These are phyloP conservation scores for Pythium dissimile DNA, from an alignment of 352 stramenopile genomes.

Conservation along the genomic window DNA sequence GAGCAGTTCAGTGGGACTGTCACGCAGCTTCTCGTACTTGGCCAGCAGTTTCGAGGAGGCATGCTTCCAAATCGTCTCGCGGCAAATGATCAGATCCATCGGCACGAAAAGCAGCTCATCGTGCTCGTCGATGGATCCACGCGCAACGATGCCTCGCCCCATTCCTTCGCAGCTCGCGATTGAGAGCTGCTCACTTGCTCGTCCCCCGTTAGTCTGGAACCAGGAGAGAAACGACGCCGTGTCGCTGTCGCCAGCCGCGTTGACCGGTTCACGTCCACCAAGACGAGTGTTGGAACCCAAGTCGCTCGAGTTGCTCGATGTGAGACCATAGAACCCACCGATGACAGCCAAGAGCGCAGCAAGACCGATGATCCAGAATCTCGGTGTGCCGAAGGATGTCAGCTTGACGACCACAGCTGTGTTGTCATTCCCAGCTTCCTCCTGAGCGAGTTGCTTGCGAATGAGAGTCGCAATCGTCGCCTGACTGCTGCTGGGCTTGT, in stretches of 20 bases:
- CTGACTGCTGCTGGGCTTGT: not conserved
- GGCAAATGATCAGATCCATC: slow-evolving; percentile 19
- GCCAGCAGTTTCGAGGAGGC: slow-evolving; percentile 17
- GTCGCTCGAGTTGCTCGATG: no score
- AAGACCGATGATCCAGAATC: no score
- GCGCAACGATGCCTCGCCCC: slow-evolving; percentile 16
- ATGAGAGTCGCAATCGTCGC: not conserved
- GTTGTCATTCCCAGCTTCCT: not conserved
- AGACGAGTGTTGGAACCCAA: not conserved
- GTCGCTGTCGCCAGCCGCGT: not conserved
- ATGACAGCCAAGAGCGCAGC: no score
- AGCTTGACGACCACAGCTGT: slow-evolving; percentile 2
- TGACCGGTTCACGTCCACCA: not conserved
- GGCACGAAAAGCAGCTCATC: slow-evolving; percentile 20
- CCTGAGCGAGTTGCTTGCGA: not conserved
- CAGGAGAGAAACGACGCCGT: slow-evolving; percentile 33
- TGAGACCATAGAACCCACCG: no score
- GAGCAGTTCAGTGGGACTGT: slow-evolving; percentile 46
- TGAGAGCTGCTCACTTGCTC: slow-evolving; percentile 6
- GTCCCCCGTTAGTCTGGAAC: slow-evolving; percentile 30
- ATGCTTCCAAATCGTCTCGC: slow-evolving; percentile 17
- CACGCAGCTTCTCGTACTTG: slow-evolving; percentile 33
- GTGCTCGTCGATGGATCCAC: not conserved
- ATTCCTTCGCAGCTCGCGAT: slow-evolving; percentile 12
- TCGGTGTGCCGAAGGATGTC: no score